These are phyloP conservation scores for Myochromella boudieri DNA, from an alignment of 768 basidiomycete genomes.

Conservation along the genomic window DNA sequence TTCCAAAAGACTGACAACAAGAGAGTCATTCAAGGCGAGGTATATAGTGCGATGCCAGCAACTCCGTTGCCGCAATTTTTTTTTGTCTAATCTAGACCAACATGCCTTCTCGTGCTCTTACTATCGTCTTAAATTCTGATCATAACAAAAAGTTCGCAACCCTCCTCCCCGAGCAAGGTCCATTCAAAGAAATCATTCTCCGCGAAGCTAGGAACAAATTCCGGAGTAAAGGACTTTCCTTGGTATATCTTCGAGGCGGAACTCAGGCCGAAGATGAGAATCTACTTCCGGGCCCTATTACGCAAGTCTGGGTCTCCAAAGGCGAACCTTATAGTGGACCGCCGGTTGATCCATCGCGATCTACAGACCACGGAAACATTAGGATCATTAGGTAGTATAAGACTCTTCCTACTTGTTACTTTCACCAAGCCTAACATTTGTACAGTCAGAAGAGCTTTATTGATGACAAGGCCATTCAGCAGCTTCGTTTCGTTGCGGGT, in stretches of 20 bases:
- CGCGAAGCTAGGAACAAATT: constrained; percentile 38
- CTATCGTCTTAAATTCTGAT: constrained; percentile 34
- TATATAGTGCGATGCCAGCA: too few species aligned
- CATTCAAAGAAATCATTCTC: constrained; percentile 25
- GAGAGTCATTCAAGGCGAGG: too few species aligned
- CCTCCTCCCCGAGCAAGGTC: constrained; percentile 11
- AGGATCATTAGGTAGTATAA: constrained; percentile 26
- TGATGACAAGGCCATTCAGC: constrained; percentile 31
- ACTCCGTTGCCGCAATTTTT: too few species aligned
- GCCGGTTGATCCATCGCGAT: constrained; percentile 11
- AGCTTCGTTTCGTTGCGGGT: constrained; percentile 26
- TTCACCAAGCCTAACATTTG: background rate
- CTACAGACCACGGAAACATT: constrained; percentile 19
- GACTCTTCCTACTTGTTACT: background rate
- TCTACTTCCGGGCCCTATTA: constrained; percentile 19
- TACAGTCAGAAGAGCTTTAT: constrained; percentile 27
- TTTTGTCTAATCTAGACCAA: too few species aligned
- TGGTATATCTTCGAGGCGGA: constrained; percentile 31
- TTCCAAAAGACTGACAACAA: too few species aligned
- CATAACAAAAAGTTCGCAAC: constrained; percentile 30
- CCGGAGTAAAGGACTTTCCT: constrained; percentile 28
- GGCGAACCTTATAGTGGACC: constrained; percentile 34
- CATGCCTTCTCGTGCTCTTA: constrained; percentile 31
- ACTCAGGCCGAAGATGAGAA: constrained; percentile 19
- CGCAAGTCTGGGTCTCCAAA: constrained; percentile 32